Conservation (phyloP, 2,329 filamentous ascomycete genomes). For the Epichloe typhina region DNA sequence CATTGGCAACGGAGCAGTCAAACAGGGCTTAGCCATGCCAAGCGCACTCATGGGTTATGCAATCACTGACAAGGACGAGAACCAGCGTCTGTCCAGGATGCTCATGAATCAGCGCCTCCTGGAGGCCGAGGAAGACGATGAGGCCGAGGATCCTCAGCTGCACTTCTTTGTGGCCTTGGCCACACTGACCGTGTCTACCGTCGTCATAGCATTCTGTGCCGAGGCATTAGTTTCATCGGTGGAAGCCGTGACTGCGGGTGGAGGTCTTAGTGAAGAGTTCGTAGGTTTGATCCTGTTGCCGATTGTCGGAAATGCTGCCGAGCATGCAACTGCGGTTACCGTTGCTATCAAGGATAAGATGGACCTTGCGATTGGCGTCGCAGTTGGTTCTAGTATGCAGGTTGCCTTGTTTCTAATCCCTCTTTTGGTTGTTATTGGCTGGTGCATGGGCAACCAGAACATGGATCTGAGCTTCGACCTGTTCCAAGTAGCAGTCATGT, state of each 20-base stretch:
- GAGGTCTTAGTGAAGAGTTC: constrained; percentile 55
- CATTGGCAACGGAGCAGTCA: constrained; percentile 20
- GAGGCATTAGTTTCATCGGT: constrained; percentile 48
- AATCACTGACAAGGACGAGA: constrained; percentile 21
- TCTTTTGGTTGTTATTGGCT: constrained; percentile 63
- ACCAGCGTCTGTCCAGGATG: constrained; percentile 31
- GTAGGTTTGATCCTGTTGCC: constrained; percentile 69
- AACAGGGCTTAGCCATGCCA: constrained; percentile 26
- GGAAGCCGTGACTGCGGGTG: constrained; percentile 48
- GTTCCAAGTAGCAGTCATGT: constrained; percentile 78
- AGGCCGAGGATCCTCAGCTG: constrained; percentile 62
- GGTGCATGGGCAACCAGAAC: constrained; percentile 55
- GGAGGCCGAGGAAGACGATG: constrained; percentile 46
- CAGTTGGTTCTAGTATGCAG: constrained; percentile 69
- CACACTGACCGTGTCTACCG: constrained; percentile 60
- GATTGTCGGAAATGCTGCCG: constrained; percentile 73
- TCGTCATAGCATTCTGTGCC: constrained; percentile 67
- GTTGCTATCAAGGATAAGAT: constrained; percentile 77
- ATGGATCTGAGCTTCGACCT: constrained; percentile 80
- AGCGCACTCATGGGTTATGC: constrained; percentile 25
- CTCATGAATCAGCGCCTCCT: constrained; percentile 25
- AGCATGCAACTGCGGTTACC: constrained; percentile 69
- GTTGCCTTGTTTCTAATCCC: constrained; percentile 70
- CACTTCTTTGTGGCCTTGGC: constrained; percentile 57
- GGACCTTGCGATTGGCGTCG: constrained; percentile 70